Evolutionary conservation across 768 basidiomycete species (phyloP).

Genomic region (Boletellus sp.): DNA sequence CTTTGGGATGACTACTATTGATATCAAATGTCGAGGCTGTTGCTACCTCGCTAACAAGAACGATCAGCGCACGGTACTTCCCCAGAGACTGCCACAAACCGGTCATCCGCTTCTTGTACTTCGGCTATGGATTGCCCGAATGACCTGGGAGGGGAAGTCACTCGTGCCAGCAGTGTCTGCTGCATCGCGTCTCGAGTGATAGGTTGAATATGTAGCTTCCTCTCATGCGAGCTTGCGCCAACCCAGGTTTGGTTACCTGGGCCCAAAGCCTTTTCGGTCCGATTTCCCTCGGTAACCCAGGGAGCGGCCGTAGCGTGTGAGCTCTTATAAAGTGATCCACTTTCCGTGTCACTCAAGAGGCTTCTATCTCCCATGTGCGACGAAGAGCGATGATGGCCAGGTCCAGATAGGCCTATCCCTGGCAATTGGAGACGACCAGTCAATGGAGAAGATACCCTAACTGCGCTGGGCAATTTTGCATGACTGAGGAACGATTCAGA

Average conservation of each 20-base stretch:
- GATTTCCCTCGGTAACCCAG: not conserved
- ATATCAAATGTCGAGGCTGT: not conserved
- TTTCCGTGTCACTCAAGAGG: constrained; percentile 3
- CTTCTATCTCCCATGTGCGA: not conserved
- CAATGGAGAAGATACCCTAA: constrained; percentile 14
- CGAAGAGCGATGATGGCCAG: not conserved
- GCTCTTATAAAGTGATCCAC: not conserved
- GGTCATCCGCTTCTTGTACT: not conserved
- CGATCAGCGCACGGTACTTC: not conserved
- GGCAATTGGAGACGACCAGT: constrained; percentile 2
- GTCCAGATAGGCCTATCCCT: not conserved
- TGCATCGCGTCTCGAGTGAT: not conserved
- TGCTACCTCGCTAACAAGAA: constrained; percentile 2
- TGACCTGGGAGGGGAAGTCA: not conserved
- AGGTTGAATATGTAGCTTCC: constrained; percentile 8
- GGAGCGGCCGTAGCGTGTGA: not conserved
- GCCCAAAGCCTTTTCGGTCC: not conserved
- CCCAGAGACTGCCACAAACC: constrained; percentile 9
- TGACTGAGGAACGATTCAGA: constrained; percentile 12
- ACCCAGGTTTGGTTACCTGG: not conserved
- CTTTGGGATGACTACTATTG: not conserved
- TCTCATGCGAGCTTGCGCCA: constrained; percentile 8
- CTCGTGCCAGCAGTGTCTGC: not conserved
- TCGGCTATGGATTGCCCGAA: not conserved
- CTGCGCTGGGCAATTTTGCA: not conserved